Conservation (phyloP, 192 early-diverging fungal species). For the Coemansia sp. region DNA sequence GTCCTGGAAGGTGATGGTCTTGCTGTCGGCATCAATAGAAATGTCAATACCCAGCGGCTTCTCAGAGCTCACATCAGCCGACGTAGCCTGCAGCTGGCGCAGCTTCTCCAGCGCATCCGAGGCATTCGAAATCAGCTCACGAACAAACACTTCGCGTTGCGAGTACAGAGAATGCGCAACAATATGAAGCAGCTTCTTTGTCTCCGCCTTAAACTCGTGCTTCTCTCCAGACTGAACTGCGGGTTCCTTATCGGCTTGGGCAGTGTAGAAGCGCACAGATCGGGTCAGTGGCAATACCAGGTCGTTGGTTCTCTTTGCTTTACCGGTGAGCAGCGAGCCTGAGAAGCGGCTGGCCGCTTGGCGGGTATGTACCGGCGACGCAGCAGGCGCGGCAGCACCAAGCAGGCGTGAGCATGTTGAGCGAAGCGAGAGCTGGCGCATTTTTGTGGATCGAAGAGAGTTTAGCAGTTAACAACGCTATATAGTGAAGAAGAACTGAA, state of each 20-base stretch:
- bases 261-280: conserved; percentile 33
- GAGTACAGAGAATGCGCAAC: conserved; percentile 98
- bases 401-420: conserved; percentile 19
- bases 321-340: conserved; percentile 1
- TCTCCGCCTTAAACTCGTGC: conserved; percentile 84
- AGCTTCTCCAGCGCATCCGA: conserved; percentile 95
- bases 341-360: neutral
- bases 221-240: conserved; percentile 44
- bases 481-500: neutral
- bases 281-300: neutral
- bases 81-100: conserved; percentile 80
- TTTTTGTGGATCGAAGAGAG: conserved; percentile 5
- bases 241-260: conserved; percentile 12
- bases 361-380: neutral
- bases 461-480: neutral
- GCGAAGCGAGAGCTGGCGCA: conserved; percentile 43
- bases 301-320: neutral
- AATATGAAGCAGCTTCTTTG: conserved; percentile 86
- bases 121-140: conserved; percentile 95
- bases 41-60: conserved; percentile 82
- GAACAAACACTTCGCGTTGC: conserved; percentile 91
- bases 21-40: conserved; percentile 66
- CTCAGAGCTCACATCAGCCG: conserved; percentile 79
- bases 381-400: neutral
- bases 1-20: conserved; percentile 83